These are phyloP conservation scores for Oidium heveae DNA, from an alignment of 2,329 filamentous ascomycete genomes.

Conservation along the genomic window DNA sequence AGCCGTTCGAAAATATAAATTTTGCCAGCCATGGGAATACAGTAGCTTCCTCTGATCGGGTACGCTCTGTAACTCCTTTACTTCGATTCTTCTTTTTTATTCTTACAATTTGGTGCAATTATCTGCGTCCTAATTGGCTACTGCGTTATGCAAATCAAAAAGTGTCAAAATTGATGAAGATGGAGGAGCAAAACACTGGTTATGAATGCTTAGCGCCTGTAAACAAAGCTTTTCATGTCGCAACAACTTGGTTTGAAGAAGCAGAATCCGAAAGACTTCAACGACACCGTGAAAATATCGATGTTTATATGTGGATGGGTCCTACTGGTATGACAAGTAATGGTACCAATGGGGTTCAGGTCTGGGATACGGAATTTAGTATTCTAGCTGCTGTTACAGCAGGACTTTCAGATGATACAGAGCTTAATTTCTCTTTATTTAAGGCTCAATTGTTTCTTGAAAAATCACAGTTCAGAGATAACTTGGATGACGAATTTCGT, in stretches of 20 bases:
- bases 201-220: slow-evolving; percentile 72
- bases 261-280: slow-evolving; percentile 45
- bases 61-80: too few relatives aligned
- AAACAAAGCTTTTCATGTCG: slow-evolving; percentile 70
- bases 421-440: slow-evolving; percentile 60
- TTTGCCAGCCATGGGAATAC: slow-evolving; percentile 60
- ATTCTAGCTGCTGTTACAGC: slow-evolving; percentile 64
- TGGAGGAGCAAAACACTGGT: slow-evolving; percentile 83
- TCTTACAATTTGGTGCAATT: too few relatives aligned
- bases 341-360: slow-evolving; percentile 93
- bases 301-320: slow-evolving; percentile 83
- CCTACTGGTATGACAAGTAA: slow-evolving; percentile 82
- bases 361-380: slow-evolving; percentile 82
- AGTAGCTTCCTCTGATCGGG: slow-evolving; percentile 46
- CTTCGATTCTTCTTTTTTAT: too few relatives aligned
- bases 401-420: slow-evolving; percentile 48
- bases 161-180: slow-evolving; percentile 59
- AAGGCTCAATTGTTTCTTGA: slow-evolving; percentile 73
- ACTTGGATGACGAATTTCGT: slow-evolving; percentile 63
- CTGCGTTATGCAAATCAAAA: slow-evolving; percentile 18
- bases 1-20: slow-evolving; percentile 53
- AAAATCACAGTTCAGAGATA: slow-evolving; percentile 68
- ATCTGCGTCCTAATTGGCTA: too few relatives aligned
- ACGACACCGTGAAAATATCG: slow-evolving; percentile 54
- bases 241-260: slow-evolving; percentile 65